phyloP scores from a whole-genome alignment of 2,329 filamentous ascomycete genomes.

The Colletotrichum trifolii region DNA sequence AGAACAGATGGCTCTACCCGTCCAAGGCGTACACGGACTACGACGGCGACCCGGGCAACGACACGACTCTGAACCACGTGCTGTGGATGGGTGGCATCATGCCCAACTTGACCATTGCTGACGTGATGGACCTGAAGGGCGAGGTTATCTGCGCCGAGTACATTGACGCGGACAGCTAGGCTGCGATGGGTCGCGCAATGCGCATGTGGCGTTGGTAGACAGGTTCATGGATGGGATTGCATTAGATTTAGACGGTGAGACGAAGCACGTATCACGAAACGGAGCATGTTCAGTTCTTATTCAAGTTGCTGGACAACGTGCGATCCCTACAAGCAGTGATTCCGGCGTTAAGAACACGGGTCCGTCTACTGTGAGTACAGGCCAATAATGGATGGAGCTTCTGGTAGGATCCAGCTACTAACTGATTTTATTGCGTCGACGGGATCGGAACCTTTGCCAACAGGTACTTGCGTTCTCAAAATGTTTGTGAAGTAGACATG shows the following conservation, averaged over 20 bases:
- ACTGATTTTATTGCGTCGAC: no score
- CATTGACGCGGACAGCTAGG: slow-evolving; percentile 21
- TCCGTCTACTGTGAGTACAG: no score
- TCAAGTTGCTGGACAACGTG: no score
- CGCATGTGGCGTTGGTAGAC: not conserved
- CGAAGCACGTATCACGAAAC: no score
- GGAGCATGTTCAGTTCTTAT: no score
- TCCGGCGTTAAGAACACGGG: no score
- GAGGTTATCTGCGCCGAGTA: slow-evolving; percentile 43
- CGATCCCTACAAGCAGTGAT: no score
- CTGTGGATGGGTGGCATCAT: slow-evolving; percentile 43
- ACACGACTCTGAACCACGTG: slow-evolving; percentile 41
- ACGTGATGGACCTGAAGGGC: slow-evolving; percentile 44
- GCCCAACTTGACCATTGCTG: slow-evolving; percentile 38
- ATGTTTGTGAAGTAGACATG: no score
- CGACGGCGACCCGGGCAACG: slow-evolving; percentile 38
- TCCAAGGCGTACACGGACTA: slow-evolving; percentile 24
- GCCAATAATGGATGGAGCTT: no score
- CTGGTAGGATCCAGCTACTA: no score
- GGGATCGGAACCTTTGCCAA: no score
- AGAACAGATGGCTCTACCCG: slow-evolving; percentile 22
- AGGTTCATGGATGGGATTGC: not conserved
- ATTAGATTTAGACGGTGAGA: not conserved
- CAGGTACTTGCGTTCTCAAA: no score
- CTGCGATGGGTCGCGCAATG: not conserved